phyloP scores from a whole-genome alignment of 78 protist genomes.

The Pelomyxa schiedti region DNA sequence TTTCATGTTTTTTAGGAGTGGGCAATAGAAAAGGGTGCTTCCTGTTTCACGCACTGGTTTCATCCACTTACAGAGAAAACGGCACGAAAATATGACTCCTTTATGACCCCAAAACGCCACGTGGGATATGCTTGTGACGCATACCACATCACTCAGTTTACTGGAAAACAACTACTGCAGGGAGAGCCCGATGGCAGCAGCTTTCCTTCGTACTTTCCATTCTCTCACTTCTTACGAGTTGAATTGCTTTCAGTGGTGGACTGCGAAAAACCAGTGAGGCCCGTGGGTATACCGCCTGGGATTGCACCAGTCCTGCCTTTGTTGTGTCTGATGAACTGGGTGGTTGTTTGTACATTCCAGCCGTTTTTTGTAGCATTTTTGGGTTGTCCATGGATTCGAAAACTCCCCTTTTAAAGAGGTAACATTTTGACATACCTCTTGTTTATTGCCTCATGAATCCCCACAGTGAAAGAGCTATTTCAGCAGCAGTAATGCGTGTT shows the following conservation, averaged over 20 bases:
- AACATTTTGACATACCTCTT: too few species aligned
- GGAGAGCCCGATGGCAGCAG: constrained; percentile 90
- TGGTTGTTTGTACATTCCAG: constrained; percentile 55
- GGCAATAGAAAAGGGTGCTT: constrained; percentile 74
- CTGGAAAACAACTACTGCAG: constrained; percentile 54
- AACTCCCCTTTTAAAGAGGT: constrained; percentile 84
- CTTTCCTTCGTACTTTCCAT: constrained; percentile 71
- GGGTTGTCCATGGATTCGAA: constrained; percentile 82
- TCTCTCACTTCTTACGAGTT: too few species aligned
- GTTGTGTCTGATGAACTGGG: constrained; percentile 23
- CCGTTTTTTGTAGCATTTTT: constrained; percentile 51
- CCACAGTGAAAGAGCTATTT: too few species aligned
- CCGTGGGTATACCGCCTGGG: constrained; percentile 88
- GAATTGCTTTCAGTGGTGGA: constrained; percentile 76
- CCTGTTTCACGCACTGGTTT: constrained; percentile 81
- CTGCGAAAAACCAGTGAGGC: constrained; percentile 82
- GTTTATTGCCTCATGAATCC: too few species aligned
- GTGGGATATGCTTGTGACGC: too few species aligned
- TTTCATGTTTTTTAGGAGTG: constrained; percentile 66
- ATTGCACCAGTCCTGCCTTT: constrained; percentile 72
- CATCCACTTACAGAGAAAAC: constrained; percentile 57
- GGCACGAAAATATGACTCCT: constrained; percentile 71
- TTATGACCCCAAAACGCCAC: constrained; percentile 43
- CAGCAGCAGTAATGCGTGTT: background rate
- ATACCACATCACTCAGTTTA: constrained; percentile 12